Base-by-base conservation (phyloP, 768 basidiomycete genomes). In the Leccinum disarticulatum region DNA sequence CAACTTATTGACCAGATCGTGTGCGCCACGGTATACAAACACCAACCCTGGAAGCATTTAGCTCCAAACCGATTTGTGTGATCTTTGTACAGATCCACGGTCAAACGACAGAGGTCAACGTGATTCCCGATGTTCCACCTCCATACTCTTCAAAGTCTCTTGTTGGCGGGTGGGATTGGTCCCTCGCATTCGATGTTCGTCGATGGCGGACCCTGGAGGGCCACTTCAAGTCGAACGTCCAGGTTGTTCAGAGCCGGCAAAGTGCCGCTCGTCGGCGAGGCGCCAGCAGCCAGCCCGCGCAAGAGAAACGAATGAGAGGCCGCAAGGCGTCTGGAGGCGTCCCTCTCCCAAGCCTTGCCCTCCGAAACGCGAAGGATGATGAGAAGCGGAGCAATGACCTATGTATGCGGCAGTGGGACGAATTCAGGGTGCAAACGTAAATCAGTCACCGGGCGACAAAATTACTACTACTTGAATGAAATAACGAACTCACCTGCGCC, bases 331-430 rank as follows among this genome's bases (percentile, higher is more conserved):
- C 68, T 56, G 3, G 64, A 33, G n/a, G 62, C 54, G 8, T 70
- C 64, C 30, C 52, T 61, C 22, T 65, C 64, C 81, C 79, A 80
- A 2, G 79, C 80, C 19, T 76, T 73, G 15, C 81, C 81, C 59
- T 78, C 71, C 2, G 79, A 76, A 11, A 82, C 70, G n/a, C 80
- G 77, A 47, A 77, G 77, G 35, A 80, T 80, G 58, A 82, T 81
- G 31, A 81, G 72, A 61, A 80, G 78, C 0, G 77, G 75, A 13
- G 81, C 79, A 35, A 81, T 74, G 69, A 79, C 74, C 80, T 48
- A 15, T 25, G 13, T 19, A 14, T 41, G n/a, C 41, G 17, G 9
- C n/a, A 41, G 8, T 17, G 41, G 41, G n/a, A n/a, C 4, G n/a
- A n/a, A n/a, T 41, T 41, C 41, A 61, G 2, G 13, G 15, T 51